Conservation (phyloP, 495 filamentous ascomycete genomes). For the Xylaria scruposa region DNA sequence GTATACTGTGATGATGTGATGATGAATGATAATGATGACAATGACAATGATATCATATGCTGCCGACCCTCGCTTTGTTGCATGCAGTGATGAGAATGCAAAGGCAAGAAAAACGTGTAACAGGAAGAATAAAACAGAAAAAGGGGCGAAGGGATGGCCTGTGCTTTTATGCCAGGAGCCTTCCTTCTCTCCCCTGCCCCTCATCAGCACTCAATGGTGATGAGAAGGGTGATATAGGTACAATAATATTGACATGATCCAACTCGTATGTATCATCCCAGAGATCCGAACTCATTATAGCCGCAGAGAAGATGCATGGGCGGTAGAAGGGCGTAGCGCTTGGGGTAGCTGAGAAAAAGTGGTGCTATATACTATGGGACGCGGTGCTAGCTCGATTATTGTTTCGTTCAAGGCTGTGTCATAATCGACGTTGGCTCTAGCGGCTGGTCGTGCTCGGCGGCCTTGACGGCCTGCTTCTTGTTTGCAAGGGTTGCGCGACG, state of each 20-base stretch:
- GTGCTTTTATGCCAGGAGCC: not conserved
- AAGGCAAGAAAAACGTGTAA: not conserved
- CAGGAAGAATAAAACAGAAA: not conserved
- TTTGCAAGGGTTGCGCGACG: slow-evolving; percentile 56
- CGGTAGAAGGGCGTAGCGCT: not conserved
- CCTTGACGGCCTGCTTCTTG: slow-evolving; percentile 46
- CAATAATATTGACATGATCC: slow-evolving; percentile 16
- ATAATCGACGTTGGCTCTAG: slow-evolving; percentile 14
- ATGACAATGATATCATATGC: slow-evolving; percentile 16
- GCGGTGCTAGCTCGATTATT: not conserved
- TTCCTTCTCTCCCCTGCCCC: not conserved
- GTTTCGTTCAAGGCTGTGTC: slow-evolving; percentile 11
- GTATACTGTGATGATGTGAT: slow-evolving; percentile 14
- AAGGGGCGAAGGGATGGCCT: not conserved
- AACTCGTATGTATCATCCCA: slow-evolving; percentile 16
- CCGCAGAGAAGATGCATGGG: not conserved
- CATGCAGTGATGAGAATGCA: slow-evolving; percentile 8
- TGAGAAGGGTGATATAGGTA: slow-evolving; percentile 3
- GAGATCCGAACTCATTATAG: slow-evolving; percentile 5
- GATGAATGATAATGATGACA: slow-evolving; percentile 1
- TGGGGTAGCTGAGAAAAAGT: not conserved
- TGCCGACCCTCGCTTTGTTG: slow-evolving; percentile 23
- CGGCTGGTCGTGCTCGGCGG: slow-evolving; percentile 16
- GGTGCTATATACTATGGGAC: not conserved
- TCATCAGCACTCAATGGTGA: not conserved